phyloP scores from a whole-genome alignment of 441 rosid genomes.

The Brassica hybrid region DNA sequence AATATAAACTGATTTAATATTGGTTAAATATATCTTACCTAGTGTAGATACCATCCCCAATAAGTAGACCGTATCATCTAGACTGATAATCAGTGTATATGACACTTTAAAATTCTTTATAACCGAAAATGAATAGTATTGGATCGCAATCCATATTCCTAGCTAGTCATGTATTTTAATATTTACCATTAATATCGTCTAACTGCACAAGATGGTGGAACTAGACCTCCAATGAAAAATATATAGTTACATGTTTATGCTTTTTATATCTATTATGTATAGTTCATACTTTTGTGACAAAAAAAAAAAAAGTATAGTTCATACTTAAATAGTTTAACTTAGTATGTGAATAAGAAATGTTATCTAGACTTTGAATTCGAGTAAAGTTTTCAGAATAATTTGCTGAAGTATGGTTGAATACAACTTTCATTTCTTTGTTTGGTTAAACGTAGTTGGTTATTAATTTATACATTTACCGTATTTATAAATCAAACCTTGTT shows the following conservation, averaged over 20 bases:
- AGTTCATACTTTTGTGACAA: no score
- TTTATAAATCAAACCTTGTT: neutral
- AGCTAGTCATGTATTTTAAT: neutral
- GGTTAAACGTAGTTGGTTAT: neutral
- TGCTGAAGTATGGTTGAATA: neutral
- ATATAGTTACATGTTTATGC: neutral
- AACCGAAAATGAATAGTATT: neutral
- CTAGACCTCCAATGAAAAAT: neutral
- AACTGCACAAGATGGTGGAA: neutral
- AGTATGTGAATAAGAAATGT: no score
- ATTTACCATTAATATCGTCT: neutral
- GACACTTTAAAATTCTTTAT: neutral
- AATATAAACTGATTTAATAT: neutral
- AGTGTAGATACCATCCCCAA: no score
- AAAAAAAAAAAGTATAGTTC: no score
- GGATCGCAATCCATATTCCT: neutral
- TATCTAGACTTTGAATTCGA: neutral
- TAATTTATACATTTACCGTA: neutral
- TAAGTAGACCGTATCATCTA: neutral
- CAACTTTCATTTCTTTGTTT: neutral
- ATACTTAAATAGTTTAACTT: neutral
- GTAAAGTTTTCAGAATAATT: neutral
- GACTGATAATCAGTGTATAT: no score
- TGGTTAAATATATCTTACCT: no score
- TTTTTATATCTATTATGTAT: no score